phyloP scores from a whole-genome alignment of 768 basidiomycete genomes.

The Leccinum boreale region DNA sequence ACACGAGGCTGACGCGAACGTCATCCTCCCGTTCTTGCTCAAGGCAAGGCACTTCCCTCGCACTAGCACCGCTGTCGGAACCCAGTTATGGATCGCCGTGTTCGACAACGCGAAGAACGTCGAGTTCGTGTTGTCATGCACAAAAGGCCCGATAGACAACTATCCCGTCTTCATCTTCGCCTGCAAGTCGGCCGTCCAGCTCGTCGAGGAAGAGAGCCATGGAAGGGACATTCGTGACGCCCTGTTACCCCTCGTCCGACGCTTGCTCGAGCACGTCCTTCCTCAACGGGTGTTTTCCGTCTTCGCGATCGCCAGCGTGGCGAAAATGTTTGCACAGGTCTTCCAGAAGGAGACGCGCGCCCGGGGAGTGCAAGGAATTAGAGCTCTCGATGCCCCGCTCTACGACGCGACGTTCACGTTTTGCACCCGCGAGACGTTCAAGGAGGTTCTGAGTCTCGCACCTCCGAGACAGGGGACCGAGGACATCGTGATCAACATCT shows the following conservation, averaged over 20 bases:
- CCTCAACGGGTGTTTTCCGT: constrained; percentile 43
- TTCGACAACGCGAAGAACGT: constrained; percentile 16
- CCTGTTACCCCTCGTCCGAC: constrained; percentile 7
- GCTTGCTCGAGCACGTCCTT: constrained; percentile 13
- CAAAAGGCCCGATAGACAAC: constrained; percentile 48
- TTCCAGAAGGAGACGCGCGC: constrained; percentile 39
- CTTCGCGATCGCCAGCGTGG: constrained; percentile 52
- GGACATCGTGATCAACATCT: constrained; percentile 26
- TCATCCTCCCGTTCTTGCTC: constrained; percentile 39
- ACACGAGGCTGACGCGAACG: constrained; percentile 36
- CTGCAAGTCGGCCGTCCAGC: constrained; percentile 12
- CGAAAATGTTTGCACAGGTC: constrained; percentile 40
- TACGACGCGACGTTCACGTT: constrained; percentile 60
- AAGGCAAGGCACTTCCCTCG: constrained; percentile 21
- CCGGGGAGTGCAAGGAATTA: not conserved
- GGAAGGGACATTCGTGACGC: constrained; percentile 5
- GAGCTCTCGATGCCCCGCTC: constrained; percentile 44
- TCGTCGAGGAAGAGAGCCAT: constrained; percentile 9
- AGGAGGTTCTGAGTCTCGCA: not conserved
- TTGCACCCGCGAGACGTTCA: constrained; percentile 46
- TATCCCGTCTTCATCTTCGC: constrained; percentile 52
- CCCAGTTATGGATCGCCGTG: constrained; percentile 33
- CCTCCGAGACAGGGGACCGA: not conserved
- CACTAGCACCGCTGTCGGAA: not conserved
- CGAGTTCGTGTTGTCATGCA: constrained; percentile 52